Evolutionary conservation across 1,139 yeast species (phyloP).

Genomic region (Candida buenavistaensis): DNA sequence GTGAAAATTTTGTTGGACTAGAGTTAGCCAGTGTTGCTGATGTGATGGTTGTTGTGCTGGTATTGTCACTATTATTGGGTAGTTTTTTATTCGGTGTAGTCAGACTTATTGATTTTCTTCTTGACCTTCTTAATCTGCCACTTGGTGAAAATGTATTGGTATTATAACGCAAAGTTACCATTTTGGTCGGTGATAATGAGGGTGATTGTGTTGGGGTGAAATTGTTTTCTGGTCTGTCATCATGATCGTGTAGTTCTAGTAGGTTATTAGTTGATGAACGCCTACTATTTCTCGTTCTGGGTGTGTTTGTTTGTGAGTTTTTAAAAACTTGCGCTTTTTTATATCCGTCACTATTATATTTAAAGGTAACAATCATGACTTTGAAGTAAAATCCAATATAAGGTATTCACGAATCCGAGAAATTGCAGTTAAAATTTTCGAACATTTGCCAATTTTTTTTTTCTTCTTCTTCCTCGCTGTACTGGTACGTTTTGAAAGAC

Average conservation of each 20-base stretch:
- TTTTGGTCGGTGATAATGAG: constrained; percentile 7
- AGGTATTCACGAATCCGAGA: too few relatives aligned
- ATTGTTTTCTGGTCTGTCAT: too few relatives aligned
- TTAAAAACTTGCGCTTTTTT: not conserved
- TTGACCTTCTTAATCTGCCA: too few relatives aligned
- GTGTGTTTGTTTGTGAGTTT: not conserved
- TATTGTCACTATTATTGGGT: not conserved
- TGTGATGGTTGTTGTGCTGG: not conserved
- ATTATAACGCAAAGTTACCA: too few relatives aligned
- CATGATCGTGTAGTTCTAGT: not conserved
- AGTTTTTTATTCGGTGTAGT: too few relatives aligned
- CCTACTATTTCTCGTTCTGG: constrained; percentile 4
- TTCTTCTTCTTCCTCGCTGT: not conserved
- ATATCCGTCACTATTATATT: constrained; percentile 15
- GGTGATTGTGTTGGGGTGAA: constrained; percentile 3
- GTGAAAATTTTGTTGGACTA: constrained; percentile 3
- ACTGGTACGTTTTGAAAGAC: too few relatives aligned
- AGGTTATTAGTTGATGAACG: too few relatives aligned
- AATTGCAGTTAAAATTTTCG: constrained; percentile 4
- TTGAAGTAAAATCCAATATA: too few relatives aligned
- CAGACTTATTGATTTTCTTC: too few relatives aligned
- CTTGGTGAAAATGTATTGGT: too few relatives aligned
- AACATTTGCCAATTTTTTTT: not conserved
- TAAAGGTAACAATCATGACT: constrained; percentile 16
- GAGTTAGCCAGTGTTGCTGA: not conserved